Evolutionary conservation across 2,329 filamentous ascomycete genomes (phyloP).

Genomic region (Cladorrhinum sp.): DNA sequence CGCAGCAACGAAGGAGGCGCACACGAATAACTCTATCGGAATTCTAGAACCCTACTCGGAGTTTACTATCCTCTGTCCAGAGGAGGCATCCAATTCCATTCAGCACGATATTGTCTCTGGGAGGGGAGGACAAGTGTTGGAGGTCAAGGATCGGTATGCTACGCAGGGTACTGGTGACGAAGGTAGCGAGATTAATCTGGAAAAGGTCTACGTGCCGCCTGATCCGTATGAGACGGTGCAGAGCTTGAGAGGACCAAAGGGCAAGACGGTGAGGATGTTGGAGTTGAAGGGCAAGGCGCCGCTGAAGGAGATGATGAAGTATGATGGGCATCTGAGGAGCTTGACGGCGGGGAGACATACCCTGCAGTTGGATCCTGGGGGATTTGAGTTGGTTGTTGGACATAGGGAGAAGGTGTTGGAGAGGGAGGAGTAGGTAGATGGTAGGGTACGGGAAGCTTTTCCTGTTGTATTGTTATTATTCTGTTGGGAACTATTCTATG

Average conservation of each 20-base stretch:
- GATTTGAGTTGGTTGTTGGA: conserved; percentile 54
- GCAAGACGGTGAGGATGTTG: conserved; percentile 44
- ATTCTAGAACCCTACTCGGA: conserved; percentile 95
- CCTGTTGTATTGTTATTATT: background rate
- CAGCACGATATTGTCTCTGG: conserved; percentile 76
- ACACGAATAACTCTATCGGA: conserved; percentile 52
- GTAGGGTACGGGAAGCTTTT: too few relatives aligned
- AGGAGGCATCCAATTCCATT: conserved; percentile 74
- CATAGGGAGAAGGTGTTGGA: conserved; percentile 46
- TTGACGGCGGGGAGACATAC: conserved; percentile 77
- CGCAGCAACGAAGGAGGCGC: conserved; percentile 62
- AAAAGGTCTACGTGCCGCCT: conserved; percentile 78
- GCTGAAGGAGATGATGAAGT: conserved; percentile 94
- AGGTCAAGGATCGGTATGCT: conserved; percentile 54
- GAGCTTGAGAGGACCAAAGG: conserved; percentile 52
- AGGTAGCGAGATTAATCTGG: conserved; percentile 57
- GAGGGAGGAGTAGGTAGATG: background rate
- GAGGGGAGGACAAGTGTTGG: conserved; percentile 71
- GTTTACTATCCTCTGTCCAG: conserved; percentile 80
- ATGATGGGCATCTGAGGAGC: conserved; percentile 82
- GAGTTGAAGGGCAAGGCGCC: conserved; percentile 84
- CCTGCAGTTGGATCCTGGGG: conserved; percentile 57
- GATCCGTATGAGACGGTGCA: conserved; percentile 71
- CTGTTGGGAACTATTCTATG: background rate
- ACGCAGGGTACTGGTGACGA: conserved; percentile 20